Evolutionary conservation across 1,284 basidiomycete species (phyloP).

Genomic region (Cryptococcus sp.): DNA sequence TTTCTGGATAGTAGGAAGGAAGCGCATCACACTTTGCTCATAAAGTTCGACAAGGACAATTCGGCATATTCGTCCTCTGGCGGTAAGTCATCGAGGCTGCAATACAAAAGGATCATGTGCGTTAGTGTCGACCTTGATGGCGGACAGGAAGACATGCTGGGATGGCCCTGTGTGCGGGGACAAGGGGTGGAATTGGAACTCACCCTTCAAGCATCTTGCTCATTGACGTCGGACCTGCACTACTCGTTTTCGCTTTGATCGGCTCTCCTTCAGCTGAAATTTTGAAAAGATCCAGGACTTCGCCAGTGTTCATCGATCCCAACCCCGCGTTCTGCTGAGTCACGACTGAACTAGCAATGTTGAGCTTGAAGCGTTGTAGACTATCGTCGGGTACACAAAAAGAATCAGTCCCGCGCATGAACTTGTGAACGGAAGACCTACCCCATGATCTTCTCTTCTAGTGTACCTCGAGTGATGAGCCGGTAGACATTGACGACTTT

Average conservation of each 20-base stretch:
- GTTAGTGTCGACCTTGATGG: neutral
- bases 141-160: neutral
- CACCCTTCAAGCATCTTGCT: slow-evolving; percentile 74
- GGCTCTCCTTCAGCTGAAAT: slow-evolving; percentile 70
- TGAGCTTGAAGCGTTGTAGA: slow-evolving; percentile 96
- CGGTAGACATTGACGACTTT: slow-evolving; percentile 99
- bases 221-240: slow-evolving; percentile 63
- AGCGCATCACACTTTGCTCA: slow-evolving; percentile 42
- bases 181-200: slow-evolving; percentile 16
- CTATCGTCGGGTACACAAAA: slow-evolving; percentile 53
- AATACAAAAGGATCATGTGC: neutral
- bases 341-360: slow-evolving; percentile 94
- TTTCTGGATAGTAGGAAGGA: too few species aligned
- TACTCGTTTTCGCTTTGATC: slow-evolving; percentile 57
- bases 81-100: slow-evolving; percentile 73
- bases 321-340: slow-evolving; percentile 96
- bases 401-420: slow-evolving; percentile 3
- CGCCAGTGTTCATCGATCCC: slow-evolving; percentile 93
- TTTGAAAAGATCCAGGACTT: slow-evolving; percentile 91
- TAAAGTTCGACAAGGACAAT: slow-evolving; percentile 77
- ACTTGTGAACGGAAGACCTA: slow-evolving; percentile 53
- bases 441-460: slow-evolving; percentile 99
- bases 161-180: neutral
- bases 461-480: slow-evolving; percentile 91
- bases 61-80: slow-evolving; percentile 86